Evolutionary conservation across 768 basidiomycete species (phyloP).

Genomic region (Suillus subluteus): DNA sequence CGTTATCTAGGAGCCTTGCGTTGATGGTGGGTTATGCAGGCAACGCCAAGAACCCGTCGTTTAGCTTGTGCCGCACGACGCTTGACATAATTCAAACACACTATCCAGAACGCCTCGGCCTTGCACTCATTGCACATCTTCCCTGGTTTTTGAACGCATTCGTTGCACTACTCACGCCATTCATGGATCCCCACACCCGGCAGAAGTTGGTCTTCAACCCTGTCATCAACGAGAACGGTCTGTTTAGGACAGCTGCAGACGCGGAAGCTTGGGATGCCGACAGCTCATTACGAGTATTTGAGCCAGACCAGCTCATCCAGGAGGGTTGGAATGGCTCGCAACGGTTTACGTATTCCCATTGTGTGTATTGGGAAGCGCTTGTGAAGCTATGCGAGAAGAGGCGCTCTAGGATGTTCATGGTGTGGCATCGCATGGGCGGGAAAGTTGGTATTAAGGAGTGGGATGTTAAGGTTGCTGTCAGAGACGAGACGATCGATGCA

Average conservation of each 20-base stretch:
- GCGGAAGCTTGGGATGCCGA: conserved; percentile 13
- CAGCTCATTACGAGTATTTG: conserved; percentile 48
- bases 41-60: conserved; percentile 58
- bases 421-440: conserved; percentile 73
- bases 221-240: conserved; percentile 25
- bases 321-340: conserved; percentile 71
- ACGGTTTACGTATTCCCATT: conserved; percentile 75
- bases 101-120: conserved; percentile 85
- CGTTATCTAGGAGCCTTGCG: conserved; percentile 54
- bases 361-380: conserved; percentile 74
- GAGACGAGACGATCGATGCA: conserved; percentile 15
- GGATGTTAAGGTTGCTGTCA: conserved; percentile 61
- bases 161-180: conserved; percentile 76
- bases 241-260: conserved; percentile 30
- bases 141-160: conserved; percentile 78
- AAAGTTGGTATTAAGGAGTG: conserved; percentile 76
- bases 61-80: conserved; percentile 41
- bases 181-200: conserved; percentile 83
- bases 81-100: conserved; percentile 77
- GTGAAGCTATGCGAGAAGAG: conserved; percentile 57
- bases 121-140: conserved; percentile 75
- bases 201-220: conserved; percentile 80
- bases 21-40: conserved; percentile 82
- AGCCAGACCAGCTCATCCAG: conserved; percentile 68
- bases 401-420: conserved; percentile 50